phyloP scores from a whole-genome alignment of 1,139 yeast genomes.

The Nakaseomyces nivariensis region DNA sequence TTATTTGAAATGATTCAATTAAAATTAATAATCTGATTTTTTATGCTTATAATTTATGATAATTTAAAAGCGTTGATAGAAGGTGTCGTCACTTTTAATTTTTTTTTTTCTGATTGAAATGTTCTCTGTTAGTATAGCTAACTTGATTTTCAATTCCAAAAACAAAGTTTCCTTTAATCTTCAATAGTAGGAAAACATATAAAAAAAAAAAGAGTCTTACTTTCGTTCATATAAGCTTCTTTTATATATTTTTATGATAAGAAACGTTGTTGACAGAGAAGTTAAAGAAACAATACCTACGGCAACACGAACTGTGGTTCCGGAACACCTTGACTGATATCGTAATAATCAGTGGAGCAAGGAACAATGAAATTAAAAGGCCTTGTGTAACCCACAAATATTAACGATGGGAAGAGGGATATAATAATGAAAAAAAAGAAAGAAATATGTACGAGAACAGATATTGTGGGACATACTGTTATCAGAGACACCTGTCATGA shows the following conservation, averaged over 20 bases:
- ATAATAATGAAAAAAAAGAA: background rate
- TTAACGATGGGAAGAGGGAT: background rate
- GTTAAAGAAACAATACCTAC: background rate
- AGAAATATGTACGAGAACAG: background rate
- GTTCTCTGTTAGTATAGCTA: background rate
- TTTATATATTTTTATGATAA: background rate
- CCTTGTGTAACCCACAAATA: background rate
- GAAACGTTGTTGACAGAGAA: background rate
- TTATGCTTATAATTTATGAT: too few relatives aligned
- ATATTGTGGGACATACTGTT: background rate
- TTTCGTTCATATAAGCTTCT: background rate
- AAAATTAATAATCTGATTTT: background rate
- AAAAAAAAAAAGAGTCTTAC: background rate
- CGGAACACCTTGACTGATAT: background rate
- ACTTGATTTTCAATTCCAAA: background rate
- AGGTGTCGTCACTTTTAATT: too few relatives aligned
- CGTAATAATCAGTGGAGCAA: background rate
- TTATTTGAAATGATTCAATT: background rate
- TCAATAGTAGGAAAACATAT: background rate
- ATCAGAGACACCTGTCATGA: slow-evolving; percentile 1
- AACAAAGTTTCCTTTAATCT: background rate
- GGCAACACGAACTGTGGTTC: slow-evolving; percentile 1
- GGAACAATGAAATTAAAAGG: background rate
- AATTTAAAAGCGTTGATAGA: too few relatives aligned
- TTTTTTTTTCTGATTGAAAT: background rate